Evolutionary conservation across 352 stramenopile species (phyloP).

Genomic region (Globisporangium apiculatum): DNA sequence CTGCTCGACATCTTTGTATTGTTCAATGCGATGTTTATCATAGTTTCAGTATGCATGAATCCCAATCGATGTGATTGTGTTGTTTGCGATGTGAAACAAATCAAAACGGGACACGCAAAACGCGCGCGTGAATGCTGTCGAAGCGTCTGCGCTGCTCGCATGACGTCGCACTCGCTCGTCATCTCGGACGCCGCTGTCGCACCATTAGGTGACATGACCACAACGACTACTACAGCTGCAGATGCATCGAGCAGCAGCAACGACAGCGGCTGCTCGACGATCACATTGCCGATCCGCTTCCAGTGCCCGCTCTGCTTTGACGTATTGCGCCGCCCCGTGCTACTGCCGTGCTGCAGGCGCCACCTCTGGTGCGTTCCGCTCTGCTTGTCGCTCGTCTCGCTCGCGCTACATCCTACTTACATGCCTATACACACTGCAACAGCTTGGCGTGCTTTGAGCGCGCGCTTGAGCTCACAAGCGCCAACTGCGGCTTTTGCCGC

Average conservation of each 20-base stretch:
- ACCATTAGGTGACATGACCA: too few species aligned
- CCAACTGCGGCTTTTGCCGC: slow-evolving; percentile 76
- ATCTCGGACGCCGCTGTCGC: too few species aligned
- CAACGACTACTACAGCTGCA: too few species aligned
- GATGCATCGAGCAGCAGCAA: too few species aligned
- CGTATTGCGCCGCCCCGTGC: slow-evolving; percentile 52
- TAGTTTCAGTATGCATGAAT: too few species aligned
- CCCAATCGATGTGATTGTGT: too few species aligned
- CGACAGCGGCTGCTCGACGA: not conserved
- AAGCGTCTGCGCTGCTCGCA: not conserved
- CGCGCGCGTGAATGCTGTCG: too few species aligned
- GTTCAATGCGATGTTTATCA: too few species aligned
- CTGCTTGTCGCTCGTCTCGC: not conserved
- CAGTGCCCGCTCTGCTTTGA: slow-evolving; percentile 79
- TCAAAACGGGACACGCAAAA: too few species aligned
- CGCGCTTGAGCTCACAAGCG: slow-evolving; percentile 61
- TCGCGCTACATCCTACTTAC: not conserved
- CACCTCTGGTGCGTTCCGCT: slow-evolving; percentile 45
- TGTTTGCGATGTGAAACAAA: too few species aligned
- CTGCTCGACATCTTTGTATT: too few species aligned
- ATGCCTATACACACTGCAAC: not conserved
- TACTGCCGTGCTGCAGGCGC: slow-evolving; percentile 64
- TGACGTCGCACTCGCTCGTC: too few species aligned
- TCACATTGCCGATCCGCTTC: slow-evolving; percentile 50
- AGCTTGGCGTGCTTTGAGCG: slow-evolving; percentile 70